phyloP scores from a whole-genome alignment of 352 stramenopile genomes.

The Discostella stelligera region DNA sequence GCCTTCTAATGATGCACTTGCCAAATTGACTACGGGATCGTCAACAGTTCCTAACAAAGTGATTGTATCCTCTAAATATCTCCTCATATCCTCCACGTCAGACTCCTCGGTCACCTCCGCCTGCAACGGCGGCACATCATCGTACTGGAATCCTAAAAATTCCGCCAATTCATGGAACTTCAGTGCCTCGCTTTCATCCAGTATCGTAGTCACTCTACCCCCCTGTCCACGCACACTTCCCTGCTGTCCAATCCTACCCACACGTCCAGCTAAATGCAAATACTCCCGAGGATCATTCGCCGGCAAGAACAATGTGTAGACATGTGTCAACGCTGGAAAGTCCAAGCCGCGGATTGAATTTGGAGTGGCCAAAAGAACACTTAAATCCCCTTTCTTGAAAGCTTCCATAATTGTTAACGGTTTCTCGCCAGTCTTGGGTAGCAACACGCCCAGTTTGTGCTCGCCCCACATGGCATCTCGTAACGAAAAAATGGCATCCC shows the following conservation, averaged over 20 bases:
- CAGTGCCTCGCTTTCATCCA: constrained; percentile 62
- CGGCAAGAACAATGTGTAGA: constrained; percentile 79
- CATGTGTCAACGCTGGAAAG: constrained; percentile 75
- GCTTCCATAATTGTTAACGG: constrained; percentile 73
- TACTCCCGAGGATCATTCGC: constrained; percentile 80
- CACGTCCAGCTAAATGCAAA: constrained; percentile 74
- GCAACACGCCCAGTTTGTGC: constrained; percentile 69
- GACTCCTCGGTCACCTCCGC: constrained; percentile 33
- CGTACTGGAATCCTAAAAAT: constrained; percentile 72
- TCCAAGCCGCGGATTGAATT: constrained; percentile 78
- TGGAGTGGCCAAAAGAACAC: constrained; percentile 73
- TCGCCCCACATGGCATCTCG: constrained; percentile 78
- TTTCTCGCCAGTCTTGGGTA: constrained; percentile 67
- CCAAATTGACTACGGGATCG: constrained; percentile 18
- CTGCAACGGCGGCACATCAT: constrained; percentile 53
- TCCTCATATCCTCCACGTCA: constrained; percentile 69
- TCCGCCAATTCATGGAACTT: constrained; percentile 69
- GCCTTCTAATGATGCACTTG: constrained; percentile 9
- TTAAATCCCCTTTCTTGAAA: constrained; percentile 74
- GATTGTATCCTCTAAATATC: constrained; percentile 74
- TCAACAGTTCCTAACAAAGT: constrained; percentile 52
- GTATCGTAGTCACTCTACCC: constrained; percentile 70
- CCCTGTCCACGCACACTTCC: constrained; percentile 60
- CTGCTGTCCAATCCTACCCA: constrained; percentile 78
- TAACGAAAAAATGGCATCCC: constrained; percentile 56